Conservation (phyloP, 176 grass and related monocot genomes). For the Hordeum vulgare region DNA sequence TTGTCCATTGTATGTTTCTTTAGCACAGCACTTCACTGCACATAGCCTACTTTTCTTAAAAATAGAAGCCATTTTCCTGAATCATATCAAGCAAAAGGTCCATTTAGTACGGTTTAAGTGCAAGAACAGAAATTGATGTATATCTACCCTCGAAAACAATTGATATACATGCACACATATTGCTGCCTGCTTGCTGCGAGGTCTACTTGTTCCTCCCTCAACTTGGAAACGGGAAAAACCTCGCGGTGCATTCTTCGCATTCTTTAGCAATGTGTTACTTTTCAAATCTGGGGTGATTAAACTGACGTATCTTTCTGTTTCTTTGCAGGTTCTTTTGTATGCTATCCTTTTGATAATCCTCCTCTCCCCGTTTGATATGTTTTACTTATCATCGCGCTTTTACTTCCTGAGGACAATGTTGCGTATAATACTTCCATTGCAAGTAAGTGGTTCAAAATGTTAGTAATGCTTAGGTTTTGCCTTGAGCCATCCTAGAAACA, state of each 20-base stretch:
- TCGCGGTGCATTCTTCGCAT: neutral
- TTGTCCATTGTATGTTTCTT: neutral
- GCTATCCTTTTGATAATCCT: conserved; percentile 64
- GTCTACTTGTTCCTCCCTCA: neutral
- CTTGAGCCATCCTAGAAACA: conserved; percentile 4
- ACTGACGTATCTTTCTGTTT: neutral
- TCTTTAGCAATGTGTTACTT: neutral
- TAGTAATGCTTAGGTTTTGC: neutral
- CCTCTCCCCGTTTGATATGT: conserved; percentile 97
- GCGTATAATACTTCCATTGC: conserved; percentile 88
- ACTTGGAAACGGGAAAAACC: neutral
- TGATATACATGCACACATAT: neutral
- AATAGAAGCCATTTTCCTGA: neutral
- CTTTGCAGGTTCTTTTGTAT: conserved; percentile 79
- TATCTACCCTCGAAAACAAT: neutral
- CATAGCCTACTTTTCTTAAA: neutral
- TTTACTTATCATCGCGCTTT: conserved; percentile 82
- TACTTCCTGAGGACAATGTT: conserved; percentile 79
- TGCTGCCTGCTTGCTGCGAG: neutral
- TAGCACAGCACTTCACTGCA: neutral
- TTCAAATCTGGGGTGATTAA: neutral
- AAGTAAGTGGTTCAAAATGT: conserved; percentile 48
- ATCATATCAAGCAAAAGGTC: neutral
- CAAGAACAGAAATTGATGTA: neutral
- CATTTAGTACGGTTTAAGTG: neutral